These are phyloP conservation scores for Botrytis fragariae DNA, from an alignment of 2,329 filamentous ascomycete genomes.

Conservation along the genomic window DNA sequence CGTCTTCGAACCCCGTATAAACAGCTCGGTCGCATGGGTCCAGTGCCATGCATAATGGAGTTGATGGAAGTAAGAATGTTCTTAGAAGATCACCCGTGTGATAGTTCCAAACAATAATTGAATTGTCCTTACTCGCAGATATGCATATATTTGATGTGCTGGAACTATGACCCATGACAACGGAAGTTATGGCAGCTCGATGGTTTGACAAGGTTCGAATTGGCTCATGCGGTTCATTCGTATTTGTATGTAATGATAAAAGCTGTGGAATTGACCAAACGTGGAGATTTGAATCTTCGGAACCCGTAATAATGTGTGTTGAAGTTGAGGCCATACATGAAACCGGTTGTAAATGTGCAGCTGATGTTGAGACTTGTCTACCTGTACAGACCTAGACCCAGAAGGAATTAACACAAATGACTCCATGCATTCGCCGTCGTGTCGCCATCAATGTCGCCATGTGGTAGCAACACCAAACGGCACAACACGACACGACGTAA, in stretches of 20 bases:
- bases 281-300: constrained; percentile 84
- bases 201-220: constrained; percentile 76
- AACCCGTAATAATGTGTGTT: constrained; percentile 73
- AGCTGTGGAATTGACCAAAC: constrained; percentile 83
- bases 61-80: constrained; percentile 75
- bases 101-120: constrained; percentile 91
- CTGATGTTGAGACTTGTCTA: constrained; percentile 70
- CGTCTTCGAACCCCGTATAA: constrained; percentile 77
- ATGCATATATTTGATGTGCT: constrained; percentile 78
- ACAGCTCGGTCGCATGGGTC: constrained; percentile 83
- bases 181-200: constrained; percentile 67
- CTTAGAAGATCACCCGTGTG: constrained; percentile 72
- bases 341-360: constrained; percentile 77
- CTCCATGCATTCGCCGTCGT: not conserved
- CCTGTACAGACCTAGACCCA: constrained; percentile 64
- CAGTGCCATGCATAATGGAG: constrained; percentile 68
- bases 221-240: constrained; percentile 61
- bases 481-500: constrained; percentile 16
- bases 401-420: constrained; percentile 24
- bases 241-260: constrained; percentile 56
- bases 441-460: not conserved
- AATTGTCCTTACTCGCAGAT: constrained; percentile 81
- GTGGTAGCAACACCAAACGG: not conserved
- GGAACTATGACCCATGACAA: constrained; percentile 62
- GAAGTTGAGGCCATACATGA: constrained; percentile 71